Evolutionary conservation across 345 rosid genomes (phyloP), one percentile per base, ranked within the genome.

Genomic region (Camelina sativa): DNA sequence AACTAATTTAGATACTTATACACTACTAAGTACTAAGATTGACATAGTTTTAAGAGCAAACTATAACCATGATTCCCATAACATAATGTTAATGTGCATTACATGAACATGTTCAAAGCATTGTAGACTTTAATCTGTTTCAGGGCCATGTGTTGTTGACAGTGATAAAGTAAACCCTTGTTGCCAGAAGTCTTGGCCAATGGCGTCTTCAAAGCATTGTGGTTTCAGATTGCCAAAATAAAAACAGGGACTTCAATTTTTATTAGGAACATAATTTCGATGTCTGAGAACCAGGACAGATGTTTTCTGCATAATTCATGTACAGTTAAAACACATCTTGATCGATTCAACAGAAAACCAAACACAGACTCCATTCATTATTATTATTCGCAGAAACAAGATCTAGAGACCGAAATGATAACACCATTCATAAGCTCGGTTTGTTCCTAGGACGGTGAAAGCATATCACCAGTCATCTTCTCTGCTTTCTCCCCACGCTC

Each of bases 401-500:
- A 55, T 41, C 48, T 68, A 57, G 52, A 74, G 67, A 65, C 57
- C 17, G 35, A 23, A 47, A 63, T 11, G 61, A 41, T 20, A 40
- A 65, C 19, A 11, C 67, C 70, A 62, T 54, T 51, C 32, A 25
- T 12, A 22, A 59, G 67, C 53, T 69, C 19, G 56, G 5, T 46
- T 47, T 64, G 28, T 57, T 57, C 40, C 64, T 78, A 78, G 19
- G 78, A 73, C 8, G 63, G 6, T 15, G 77, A 51, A 60, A 78
- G 37, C 82, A 85, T 76, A 59, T 91, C 98, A 53, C 96, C 96
- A 7, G 84, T 84, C 98, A 91, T 93, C 85, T 88, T 88, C 73
- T 91, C 98, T 32, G 88, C 97, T 56, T 76, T 52, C 32, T 89
- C 90, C 34, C 97, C 97, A 23, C 94, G 97, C 76, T 91, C 94